These are phyloP conservation scores for Begonia peltatifolia DNA, from an alignment of 306 rosid species.

Conservation along the genomic window DNA sequence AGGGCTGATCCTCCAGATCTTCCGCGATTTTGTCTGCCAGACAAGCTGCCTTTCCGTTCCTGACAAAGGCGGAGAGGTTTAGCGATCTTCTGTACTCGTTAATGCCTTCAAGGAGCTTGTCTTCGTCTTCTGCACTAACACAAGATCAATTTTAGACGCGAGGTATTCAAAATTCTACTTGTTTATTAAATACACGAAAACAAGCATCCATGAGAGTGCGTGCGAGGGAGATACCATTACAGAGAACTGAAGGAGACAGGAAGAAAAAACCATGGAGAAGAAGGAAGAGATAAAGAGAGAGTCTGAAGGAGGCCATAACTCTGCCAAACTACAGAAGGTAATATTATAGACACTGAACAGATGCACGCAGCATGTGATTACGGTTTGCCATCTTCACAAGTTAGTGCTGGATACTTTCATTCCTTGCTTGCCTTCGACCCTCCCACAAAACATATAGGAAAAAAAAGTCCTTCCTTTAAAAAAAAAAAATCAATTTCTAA, in stretches of 20 bases:
- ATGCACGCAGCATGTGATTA: no score
- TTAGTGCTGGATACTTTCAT: no score
- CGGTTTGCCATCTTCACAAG: no score
- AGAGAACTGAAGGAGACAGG: neutral
- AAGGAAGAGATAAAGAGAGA: neutral
- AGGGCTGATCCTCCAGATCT: slow-evolving; percentile 22
- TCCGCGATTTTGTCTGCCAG: slow-evolving; percentile 36
- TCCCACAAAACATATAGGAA: no score
- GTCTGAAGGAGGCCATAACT: neutral
- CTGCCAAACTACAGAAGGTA: no score
- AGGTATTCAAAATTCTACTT: neutral
- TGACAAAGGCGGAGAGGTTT: neutral
- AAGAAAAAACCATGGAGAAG: neutral
- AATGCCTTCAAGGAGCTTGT: neutral
- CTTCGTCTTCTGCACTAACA: neutral
- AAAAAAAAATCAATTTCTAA: no score
- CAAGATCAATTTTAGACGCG: neutral
- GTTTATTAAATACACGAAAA: no score
- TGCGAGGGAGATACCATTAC: neutral
- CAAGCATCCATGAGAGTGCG: neutral
- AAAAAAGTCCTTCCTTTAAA: no score
- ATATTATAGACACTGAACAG: no score
- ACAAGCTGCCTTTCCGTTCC: slow-evolving; percentile 27
- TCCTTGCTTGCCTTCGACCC: no score
- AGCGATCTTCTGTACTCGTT: neutral